Evolutionary conservation across 164 flowering plant genomes (phyloP).

Genomic region (Aristolochia fimbriata): DNA sequence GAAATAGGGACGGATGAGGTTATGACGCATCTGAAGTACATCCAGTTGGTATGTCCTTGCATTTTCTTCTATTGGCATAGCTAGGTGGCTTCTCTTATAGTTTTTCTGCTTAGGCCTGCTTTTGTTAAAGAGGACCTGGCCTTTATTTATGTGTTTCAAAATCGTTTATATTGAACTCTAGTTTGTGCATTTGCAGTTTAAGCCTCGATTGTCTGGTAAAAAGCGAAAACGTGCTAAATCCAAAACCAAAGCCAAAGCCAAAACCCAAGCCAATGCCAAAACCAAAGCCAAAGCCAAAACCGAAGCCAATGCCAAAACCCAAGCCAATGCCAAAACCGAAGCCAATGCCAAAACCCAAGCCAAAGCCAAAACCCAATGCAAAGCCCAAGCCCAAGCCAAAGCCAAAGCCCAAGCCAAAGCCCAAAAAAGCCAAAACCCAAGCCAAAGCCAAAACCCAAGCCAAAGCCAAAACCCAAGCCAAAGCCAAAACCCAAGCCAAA

Average conservation of each 20-base stretch:
- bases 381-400: no score
- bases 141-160: neutral
- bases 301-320: neutral
- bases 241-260: no score
- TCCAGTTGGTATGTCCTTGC: constrained; percentile 47
- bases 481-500: constrained; percentile 18
- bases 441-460: neutral
- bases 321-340: constrained; percentile 15
- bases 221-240: constrained; percentile 17
- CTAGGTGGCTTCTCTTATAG: neutral
- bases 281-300: constrained; percentile 16
- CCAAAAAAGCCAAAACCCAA: constrained; percentile 27
- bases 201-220: constrained; percentile 31
- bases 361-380: no score
- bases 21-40: constrained; percentile 57
- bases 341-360: neutral
- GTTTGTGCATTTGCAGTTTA: constrained; percentile 25
- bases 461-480: no score
- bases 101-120: neutral
- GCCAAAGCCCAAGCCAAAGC: no score
- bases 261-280: neutral
- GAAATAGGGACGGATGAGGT: constrained; percentile 67
- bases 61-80: no score
- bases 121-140: neutral
- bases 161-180: neutral